Evolutionary conservation across 192 early-diverging fungal genomes (phyloP).

Genomic region (Irineochytrium annulatum): DNA sequence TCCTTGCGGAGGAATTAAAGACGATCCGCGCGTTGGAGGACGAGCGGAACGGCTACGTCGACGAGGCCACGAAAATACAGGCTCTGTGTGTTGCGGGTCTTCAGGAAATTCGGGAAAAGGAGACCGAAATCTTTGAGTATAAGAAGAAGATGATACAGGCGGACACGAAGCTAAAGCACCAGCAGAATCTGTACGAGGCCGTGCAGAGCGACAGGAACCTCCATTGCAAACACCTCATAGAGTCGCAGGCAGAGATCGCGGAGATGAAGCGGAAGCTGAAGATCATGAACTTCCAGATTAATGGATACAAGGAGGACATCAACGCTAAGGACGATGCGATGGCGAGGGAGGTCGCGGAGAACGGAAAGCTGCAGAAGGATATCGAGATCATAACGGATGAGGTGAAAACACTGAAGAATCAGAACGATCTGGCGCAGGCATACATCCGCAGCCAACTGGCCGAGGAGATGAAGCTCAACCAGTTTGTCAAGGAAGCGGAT

Average conservation of each 20-base stretch:
- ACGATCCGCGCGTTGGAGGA: slow-evolving; percentile 28
- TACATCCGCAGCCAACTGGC: slow-evolving; percentile 50
- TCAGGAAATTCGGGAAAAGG: slow-evolving; percentile 53
- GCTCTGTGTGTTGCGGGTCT: slow-evolving; percentile 35
- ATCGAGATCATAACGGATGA: slow-evolving; percentile 54
- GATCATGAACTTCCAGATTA: slow-evolving; percentile 67
- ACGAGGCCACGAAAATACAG: slow-evolving; percentile 37
- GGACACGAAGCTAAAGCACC: slow-evolving; percentile 63
- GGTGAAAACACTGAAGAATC: slow-evolving; percentile 49
- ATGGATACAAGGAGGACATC: slow-evolving; percentile 61
- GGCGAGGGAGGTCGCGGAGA: slow-evolving; percentile 42
- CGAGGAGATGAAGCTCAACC: slow-evolving; percentile 54
- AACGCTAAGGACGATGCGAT: slow-evolving; percentile 49
- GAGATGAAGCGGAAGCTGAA: slow-evolving; percentile 63
- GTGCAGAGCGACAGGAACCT: slow-evolving; percentile 62
- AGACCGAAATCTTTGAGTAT: slow-evolving; percentile 54
- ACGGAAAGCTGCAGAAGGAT: slow-evolving; percentile 48
- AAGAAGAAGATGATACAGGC: slow-evolving; percentile 54
- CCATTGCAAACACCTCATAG: slow-evolving; percentile 57
- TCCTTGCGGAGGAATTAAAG: slow-evolving; percentile 23
- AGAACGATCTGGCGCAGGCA: slow-evolving; percentile 56
- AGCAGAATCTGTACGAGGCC: slow-evolving; percentile 65
- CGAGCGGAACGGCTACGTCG: slow-evolving; percentile 40
- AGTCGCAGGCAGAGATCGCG: slow-evolving; percentile 54
- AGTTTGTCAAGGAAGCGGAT: slow-evolving; percentile 66